Percentiles rank a stretch among this genome's conserved stretches.
phyloP scores from a whole-genome alignment of 2,329 filamentous ascomycete genomes.

The Colletotrichum shisoi region DNA sequence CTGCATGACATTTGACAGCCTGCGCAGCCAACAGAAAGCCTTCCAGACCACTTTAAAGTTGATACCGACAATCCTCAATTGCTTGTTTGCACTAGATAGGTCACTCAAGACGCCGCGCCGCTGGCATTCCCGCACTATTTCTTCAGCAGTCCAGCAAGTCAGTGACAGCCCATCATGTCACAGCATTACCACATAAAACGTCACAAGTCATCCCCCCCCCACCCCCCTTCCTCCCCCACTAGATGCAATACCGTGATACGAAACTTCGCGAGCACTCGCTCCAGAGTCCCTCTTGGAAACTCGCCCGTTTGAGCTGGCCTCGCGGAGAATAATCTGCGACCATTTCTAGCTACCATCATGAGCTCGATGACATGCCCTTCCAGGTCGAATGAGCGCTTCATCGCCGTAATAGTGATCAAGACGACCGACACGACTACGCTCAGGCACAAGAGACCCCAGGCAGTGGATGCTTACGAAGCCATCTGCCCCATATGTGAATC shows the following conservation, averaged over 20 bases:
- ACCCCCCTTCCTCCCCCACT: too few relatives aligned
- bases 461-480: background rate
- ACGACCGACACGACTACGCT: background rate
- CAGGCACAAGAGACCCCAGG: background rate
- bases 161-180: conserved; percentile 1
- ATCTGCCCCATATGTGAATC: background rate
- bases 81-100: background rate
- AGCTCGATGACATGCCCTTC: background rate
- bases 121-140: background rate
- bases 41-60: background rate
- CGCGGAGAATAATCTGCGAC: background rate
- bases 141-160: background rate
- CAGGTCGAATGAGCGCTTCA: background rate
- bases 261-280: background rate
- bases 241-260: too few relatives aligned
- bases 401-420: background rate
- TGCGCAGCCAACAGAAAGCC: too few relatives aligned
- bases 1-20: background rate
- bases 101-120: background rate
- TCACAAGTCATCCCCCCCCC: background rate
- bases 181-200: conserved; percentile 12
- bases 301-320: too few relatives aligned
- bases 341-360: too few relatives aligned
- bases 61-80: conserved; percentile 1
- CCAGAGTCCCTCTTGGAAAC: background rate